Evolutionary conservation across 495 filamentous ascomycete genomes (phyloP).

Genomic region (Daldinia bambusicola): DNA sequence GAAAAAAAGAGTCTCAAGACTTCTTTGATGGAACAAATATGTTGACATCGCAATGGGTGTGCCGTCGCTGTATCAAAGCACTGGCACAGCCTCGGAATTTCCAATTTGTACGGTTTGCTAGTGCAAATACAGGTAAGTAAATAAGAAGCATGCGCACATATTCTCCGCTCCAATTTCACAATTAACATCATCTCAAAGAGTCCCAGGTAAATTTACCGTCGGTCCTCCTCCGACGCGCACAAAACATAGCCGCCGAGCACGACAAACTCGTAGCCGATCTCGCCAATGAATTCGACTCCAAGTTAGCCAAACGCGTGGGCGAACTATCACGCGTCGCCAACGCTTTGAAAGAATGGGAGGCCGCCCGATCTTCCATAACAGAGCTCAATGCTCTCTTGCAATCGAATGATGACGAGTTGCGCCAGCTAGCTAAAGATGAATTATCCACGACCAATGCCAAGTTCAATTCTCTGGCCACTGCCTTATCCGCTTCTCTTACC

Average conservation of each 20-base stretch:
- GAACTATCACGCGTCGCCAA: conserved; percentile 74
- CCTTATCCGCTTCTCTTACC: conserved; percentile 78
- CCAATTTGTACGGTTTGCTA: conserved; percentile 56
- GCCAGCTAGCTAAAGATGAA: conserved; percentile 80
- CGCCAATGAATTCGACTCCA: conserved; percentile 72
- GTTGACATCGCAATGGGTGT: conserved; percentile 66
- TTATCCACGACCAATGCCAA: conserved; percentile 68
- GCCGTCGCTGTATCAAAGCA: conserved; percentile 60
- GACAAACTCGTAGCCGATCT: conserved; percentile 73
- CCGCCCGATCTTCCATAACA: conserved; percentile 62
- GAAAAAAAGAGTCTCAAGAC: background rate
- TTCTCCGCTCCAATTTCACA: no score
- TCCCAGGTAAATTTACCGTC: conserved; percentile 43
- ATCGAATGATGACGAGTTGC: conserved; percentile 62
- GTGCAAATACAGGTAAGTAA: conserved; percentile 60
- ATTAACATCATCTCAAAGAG: conserved; percentile 27
- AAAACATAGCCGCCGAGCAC: conserved; percentile 53
- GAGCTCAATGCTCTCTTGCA: conserved; percentile 64
- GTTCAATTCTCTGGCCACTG: conserved; percentile 67
- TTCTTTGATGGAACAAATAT: conserved; percentile 51
- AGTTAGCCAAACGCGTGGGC: conserved; percentile 78
- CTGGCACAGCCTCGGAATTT: conserved; percentile 49
- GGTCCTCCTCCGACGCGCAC: conserved; percentile 56
- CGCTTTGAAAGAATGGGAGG: conserved; percentile 76
- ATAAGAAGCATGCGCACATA: no score